Evolutionary conservation across 1,284 basidiomycete species (phyloP), one percentile per base, ranked within the genome.

Genomic region (Sanghuangporus weigelae): DNA sequence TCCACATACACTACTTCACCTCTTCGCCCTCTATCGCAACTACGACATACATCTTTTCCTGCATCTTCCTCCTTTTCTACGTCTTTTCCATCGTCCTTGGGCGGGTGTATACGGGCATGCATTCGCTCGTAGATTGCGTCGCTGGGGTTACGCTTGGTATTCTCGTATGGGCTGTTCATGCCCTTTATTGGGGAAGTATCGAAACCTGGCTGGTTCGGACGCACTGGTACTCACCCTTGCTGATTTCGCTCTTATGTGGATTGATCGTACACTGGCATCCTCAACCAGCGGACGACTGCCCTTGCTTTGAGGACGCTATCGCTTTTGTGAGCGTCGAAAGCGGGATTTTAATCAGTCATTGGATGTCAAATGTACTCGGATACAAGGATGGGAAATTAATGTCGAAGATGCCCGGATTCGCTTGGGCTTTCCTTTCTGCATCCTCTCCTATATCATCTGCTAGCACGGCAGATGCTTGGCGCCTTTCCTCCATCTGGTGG

Each of bases 291-390:
- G 95, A 98, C 66, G 94, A 97, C 71, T 98, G 96, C 71, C 97
- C 96, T 0, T 98, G 96, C 76, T 99, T 98, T 74, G 96, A 98
- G 74, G 96, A 99, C 71, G 93, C 95, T 4, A 96, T 98, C 61
- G 95, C 96, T 0, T 92, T 96, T 69, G 77, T 93, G 23, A 89
- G 92, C 11, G 95, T 96, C 50, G 81, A 93, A 14, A 80, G 92
- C 59, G 96, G 96, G 19, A 78, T 83, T n/a, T 78, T 85, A 21
- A 72, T 95, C 0, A 86, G 86, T 0, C 79, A 84, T 59, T 95
- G 92, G 88, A 80, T 79, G 62, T 72, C 75, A 60, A 69, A 68
- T 5, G 72, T 73, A 21, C 74, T 77, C 53, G 79, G 77, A 0
- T 73, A 77, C 42, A 76, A 77, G 58, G 62, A 69, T 44, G 66